Conservation (phyloP, 2,329 filamentous ascomycete genomes). For the Pestalotiopsis sp. region DNA sequence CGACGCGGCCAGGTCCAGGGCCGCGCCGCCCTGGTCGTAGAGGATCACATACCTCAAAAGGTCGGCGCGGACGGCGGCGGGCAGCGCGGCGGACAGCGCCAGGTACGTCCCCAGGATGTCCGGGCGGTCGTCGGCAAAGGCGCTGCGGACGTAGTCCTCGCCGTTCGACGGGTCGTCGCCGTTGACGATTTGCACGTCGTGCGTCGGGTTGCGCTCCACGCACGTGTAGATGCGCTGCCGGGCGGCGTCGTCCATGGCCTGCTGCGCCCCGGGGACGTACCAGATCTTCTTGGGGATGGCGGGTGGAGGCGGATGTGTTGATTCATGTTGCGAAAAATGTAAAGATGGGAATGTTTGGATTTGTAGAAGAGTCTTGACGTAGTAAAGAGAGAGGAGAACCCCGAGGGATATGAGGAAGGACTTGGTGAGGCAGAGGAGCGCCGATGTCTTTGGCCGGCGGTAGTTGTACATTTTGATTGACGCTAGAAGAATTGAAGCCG, state of each 20-base stretch:
- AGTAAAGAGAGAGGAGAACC: neutral
- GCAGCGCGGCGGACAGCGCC: constrained; percentile 11
- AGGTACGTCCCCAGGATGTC: neutral
- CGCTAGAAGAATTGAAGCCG: neutral
- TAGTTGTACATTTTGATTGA: neutral
- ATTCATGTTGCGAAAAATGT: neutral
- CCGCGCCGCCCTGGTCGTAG: constrained; percentile 77
- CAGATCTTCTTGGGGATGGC: neutral
- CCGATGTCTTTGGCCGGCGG: neutral
- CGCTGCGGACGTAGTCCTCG: neutral
- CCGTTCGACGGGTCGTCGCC: neutral
- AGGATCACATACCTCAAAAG: constrained; percentile 73
- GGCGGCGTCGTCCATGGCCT: neutral
- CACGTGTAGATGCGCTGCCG: neutral
- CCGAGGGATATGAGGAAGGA: neutral
- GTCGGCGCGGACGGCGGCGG: constrained; percentile 59
- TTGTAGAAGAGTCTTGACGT: neutral
- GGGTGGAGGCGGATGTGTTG: neutral
- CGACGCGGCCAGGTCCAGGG: constrained; percentile 53
- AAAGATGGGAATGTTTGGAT: neutral
- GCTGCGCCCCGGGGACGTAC: neutral
- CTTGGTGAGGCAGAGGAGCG: neutral
- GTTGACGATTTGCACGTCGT: neutral
- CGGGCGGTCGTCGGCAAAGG: neutral
- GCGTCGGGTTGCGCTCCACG: neutral